A percentile compares a stretch with the other conserved stretches of the same genome.
These are phyloP conservation scores for Plasmodium cynomolgi DNA, from an alignment of 169 alveolate species.

Conservation along the genomic window DNA sequence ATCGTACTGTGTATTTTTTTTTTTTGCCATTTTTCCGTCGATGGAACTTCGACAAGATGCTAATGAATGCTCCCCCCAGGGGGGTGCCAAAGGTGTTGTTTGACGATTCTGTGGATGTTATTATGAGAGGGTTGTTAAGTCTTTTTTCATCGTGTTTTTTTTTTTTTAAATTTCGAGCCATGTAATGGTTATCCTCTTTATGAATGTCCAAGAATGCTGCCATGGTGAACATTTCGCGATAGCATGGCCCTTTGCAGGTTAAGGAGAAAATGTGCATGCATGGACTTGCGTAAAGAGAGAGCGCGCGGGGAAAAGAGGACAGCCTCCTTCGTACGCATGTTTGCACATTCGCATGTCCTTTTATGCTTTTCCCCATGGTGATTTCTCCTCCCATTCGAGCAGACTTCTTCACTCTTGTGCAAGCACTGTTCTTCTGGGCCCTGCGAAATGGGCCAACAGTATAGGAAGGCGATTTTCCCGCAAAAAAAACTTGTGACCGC, in stretches of 20 bases:
- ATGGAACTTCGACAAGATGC: background rate
- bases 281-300: background rate
- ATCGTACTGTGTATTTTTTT: background rate
- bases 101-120: background rate
- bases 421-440: background rate
- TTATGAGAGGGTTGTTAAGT: background rate
- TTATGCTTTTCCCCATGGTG: background rate
- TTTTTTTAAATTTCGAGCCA: background rate
- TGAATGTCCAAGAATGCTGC: background rate
- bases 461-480: background rate
- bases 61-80: background rate
- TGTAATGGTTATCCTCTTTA: background rate
- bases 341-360: background rate
- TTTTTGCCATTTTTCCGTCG: background rate
- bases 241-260: background rate
- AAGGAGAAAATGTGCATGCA: conserved; percentile 6
- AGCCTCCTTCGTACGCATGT: background rate
- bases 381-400: background rate
- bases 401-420: background rate
- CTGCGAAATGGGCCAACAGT: background rate
- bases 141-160: background rate
- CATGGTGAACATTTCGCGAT: background rate
- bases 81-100: background rate
- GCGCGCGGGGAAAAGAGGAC: background rate
- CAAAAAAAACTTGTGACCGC: background rate